Conservation (phyloP, 176 grass and related monocot genomes). For the Hordeum vulgare region DNA sequence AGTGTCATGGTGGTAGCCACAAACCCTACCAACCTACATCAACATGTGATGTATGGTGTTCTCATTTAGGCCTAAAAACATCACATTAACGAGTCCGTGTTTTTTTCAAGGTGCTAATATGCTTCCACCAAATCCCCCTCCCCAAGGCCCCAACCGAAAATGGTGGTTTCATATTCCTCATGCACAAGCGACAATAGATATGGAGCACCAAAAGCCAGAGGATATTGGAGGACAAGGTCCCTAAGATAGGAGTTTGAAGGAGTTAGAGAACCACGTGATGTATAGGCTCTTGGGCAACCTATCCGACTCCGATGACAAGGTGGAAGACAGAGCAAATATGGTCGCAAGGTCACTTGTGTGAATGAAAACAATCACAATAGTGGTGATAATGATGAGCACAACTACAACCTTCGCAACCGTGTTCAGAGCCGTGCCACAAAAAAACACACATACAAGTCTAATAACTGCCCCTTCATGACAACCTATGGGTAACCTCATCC, state of each 20-base stretch:
- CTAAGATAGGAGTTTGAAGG: neutral
- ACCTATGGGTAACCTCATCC: neutral
- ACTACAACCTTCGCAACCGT: neutral
- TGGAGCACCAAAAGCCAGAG: neutral
- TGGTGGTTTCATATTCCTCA: neutral
- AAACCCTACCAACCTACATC: neutral
- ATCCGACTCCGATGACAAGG: constrained; percentile 39
- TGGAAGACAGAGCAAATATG: constrained; percentile 9
- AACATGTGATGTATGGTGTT: neutral
- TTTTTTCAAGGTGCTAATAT: neutral
- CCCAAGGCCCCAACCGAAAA: neutral
- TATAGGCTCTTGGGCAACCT: constrained; percentile 44
- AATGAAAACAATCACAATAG: neutral
- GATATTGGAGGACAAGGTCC: neutral
- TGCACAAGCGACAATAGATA: neutral
- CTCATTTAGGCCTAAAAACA: neutral
- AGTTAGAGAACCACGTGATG: constrained; percentile 46
- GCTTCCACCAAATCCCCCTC: neutral
- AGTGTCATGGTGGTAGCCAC: neutral
- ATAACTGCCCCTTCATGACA: neutral
- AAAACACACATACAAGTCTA: neutral
- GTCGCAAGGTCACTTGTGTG: neutral
- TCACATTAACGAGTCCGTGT: neutral
- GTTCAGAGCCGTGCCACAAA: neutral
- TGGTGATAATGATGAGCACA: neutral